Conservation (phyloP, 257 asterid species). For the Thymus mandschuricus region DNA sequence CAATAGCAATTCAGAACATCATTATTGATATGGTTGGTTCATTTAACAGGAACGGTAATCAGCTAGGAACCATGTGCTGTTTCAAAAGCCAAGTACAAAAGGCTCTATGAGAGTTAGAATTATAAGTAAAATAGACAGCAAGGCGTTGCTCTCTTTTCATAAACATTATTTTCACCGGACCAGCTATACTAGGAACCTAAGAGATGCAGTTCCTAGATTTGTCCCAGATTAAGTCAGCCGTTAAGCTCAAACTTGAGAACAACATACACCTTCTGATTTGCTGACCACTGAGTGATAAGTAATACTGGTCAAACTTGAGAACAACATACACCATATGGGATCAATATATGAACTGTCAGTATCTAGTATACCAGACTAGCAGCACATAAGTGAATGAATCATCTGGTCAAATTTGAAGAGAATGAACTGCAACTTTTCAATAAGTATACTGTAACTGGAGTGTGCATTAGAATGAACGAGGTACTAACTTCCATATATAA, state of each 20-base stretch:
- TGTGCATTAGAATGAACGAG: constrained; percentile 30
- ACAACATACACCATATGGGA: constrained; percentile 14
- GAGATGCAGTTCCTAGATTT: constrained; percentile 10
- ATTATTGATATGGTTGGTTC: constrained; percentile 5
- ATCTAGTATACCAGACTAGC: constrained; percentile 6
- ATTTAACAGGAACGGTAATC: neutral
- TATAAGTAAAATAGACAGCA: constrained; percentile 11
- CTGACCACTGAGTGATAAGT: no score
- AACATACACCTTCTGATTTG: neutral
- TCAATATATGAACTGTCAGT: constrained; percentile 3
- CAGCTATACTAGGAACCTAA: constrained; percentile 24
- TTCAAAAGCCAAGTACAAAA: constrained; percentile 18
- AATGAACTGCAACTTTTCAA: neutral
- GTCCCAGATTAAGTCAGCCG: constrained; percentile 24
- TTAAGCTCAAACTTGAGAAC: constrained; percentile 14
- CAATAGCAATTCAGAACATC: neutral
- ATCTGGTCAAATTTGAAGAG: neutral
- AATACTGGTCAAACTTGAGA: no score
- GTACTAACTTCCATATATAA: constrained; percentile 91
- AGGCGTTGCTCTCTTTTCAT: neutral
- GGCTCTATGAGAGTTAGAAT: neutral
- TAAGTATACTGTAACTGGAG: constrained; percentile 15
- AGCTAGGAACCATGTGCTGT: neutral
- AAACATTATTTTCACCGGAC: constrained; percentile 21
- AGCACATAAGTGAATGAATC: neutral